Base-by-base conservation (phyloP, 106 monocot species). In the Amphibolis antarctica region DNA sequence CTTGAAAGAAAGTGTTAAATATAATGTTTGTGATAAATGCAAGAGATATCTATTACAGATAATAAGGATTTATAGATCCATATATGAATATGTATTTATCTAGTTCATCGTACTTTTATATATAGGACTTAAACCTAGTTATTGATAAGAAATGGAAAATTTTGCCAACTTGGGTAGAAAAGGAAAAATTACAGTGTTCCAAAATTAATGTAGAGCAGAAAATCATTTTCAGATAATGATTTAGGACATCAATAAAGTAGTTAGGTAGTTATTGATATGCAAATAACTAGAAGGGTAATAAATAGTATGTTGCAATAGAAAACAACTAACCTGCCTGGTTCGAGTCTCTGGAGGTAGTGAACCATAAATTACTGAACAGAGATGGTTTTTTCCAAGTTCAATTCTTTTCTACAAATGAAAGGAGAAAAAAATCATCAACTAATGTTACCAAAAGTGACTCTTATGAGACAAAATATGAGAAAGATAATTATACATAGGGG, bases 311-410 rank as follows among this genome's bases (percentile, higher is more conserved):
- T 55, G 3, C 24, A 23, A 23, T 55, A 7, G 42, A 36, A 28
- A 42, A 60, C 28, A 30, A 44, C 5, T 1, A 80, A 83, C 93
- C 88, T 93, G 93, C 52, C 85, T 93, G 28, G 83, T 93, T 72
- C 93, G 77, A 68, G 93, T 93, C 70, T 93, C 93, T 63, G 93
- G 88, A 30, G 93, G 93, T 64, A 93, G 73, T 53, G 93, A 93
- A 62, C 93, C 93, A 81, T 93, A 93, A 18, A 93, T 88, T 46
- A 93, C 88, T 73, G 93, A 88, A 71, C 93, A 93, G 1, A 83
- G 79, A 83, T 88, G 93, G n/a, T 83, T 80, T 22, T 79, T 79
- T 28, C 61, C 77, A 50, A 49, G 70, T 79, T 93, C 93, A 77
- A 93, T 83, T 76, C 63, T 66, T 86, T 74, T 93, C 93, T 93